phyloP scores from a whole-genome alignment of 768 basidiomycete species.

The Rhizopogon roseolus region DNA sequence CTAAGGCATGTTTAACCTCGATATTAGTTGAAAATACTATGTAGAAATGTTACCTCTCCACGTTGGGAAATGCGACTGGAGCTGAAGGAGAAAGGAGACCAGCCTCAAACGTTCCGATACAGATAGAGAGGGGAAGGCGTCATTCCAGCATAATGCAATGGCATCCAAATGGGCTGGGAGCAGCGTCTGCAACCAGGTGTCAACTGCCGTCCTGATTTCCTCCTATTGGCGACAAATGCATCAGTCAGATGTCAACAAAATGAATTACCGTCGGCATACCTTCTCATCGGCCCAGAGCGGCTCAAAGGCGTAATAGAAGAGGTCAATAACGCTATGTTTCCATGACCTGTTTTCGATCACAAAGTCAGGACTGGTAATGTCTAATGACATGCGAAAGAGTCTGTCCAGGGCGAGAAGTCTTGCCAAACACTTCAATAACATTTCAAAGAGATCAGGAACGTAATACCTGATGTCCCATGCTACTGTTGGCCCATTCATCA shows the following conservation, averaged over 20 bases:
- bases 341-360: conserved; percentile 62
- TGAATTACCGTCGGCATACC: conserved; percentile 30
- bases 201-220: conserved; percentile 57
- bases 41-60: conserved; percentile 52
- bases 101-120: conserved; percentile 54
- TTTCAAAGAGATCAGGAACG: conserved; percentile 18
- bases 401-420: conserved; percentile 19
- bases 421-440: conserved; percentile 47
- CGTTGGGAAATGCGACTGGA: conserved; percentile 60
- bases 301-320: conserved; percentile 59
- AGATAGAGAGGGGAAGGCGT: conserved; percentile 50
- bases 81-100: conserved; percentile 58
- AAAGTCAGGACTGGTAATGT: conserved; percentile 60
- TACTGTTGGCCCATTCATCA: conserved; percentile 6
- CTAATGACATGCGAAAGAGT: conserved; percentile 61
- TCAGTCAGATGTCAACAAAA: not conserved
- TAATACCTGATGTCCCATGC: conserved; percentile 13
- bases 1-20: conserved; percentile 26
- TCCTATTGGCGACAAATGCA: conserved; percentile 38
- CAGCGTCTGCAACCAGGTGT: conserved; percentile 54
- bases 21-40: not conserved
- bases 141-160: conserved; percentile 66
- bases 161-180: conserved; percentile 62
- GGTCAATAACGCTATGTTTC: conserved; percentile 53
- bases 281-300: conserved; percentile 60